These are phyloP conservation scores for Trypanosomatidae sp. DNA, from an alignment of 208 protist species.

Conservation along the genomic window DNA sequence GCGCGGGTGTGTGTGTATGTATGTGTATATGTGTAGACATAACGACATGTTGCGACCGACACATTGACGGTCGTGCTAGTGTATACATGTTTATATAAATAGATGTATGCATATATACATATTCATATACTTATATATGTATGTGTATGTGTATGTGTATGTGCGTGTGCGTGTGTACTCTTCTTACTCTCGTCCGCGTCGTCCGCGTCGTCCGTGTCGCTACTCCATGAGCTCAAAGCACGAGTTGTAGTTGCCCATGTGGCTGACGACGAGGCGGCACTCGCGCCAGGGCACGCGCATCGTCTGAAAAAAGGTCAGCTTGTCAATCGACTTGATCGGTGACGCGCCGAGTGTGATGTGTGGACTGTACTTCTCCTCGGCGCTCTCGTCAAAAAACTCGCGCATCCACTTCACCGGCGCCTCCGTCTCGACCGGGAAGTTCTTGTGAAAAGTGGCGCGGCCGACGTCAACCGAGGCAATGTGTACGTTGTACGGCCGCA, in stretches of 20 bases:
- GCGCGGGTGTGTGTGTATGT: no score
- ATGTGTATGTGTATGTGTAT: not conserved
- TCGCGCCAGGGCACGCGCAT: conserved; percentile 39
- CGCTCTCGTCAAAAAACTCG: conserved; percentile 20
- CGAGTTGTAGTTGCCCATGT: conserved; percentile 70
- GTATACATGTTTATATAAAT: no score
- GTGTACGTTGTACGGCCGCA: conserved; percentile 33
- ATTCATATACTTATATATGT: no score
- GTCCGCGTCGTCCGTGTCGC: not conserved
- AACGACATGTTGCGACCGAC: no score
- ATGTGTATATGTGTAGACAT: no score
- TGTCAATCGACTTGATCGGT: conserved; percentile 13
- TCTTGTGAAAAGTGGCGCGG: conserved; percentile 47
- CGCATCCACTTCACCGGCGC: conserved; percentile 30
- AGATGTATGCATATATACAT: no score
- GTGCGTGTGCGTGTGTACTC: not conserved
- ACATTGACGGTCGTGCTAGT: no score
- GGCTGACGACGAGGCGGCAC: conserved; percentile 57
- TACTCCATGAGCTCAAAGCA: conserved; percentile 57
- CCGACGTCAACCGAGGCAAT: conserved; percentile 28
- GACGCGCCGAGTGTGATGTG: conserved; percentile 63
- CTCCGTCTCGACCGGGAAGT: conserved; percentile 28
- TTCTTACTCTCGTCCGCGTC: not conserved
- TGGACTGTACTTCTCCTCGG: conserved; percentile 36
- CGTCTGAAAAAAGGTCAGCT: conserved; percentile 29